Base-by-base conservation (phyloP, 164 flowering plant species). In the Stephania yunnanensis region DNA sequence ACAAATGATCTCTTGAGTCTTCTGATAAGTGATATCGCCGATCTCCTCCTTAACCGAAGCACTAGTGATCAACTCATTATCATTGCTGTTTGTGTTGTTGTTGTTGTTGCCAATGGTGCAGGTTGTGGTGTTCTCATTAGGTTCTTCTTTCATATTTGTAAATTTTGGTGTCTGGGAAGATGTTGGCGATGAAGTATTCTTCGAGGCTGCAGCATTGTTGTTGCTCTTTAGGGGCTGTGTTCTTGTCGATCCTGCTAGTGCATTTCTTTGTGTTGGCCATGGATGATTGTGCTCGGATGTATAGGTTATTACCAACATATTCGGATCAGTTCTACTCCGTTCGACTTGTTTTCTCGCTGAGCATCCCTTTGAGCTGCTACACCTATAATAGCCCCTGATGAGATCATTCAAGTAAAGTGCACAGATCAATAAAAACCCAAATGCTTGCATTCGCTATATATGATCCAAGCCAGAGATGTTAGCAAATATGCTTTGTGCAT, bases 211-310 rank as follows among this genome's bases (percentile, higher is more conserved):
- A 52, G 45, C 19, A 19, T 53, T 10, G 66, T 61, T 19, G 66
- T 61, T 83, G 79, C 55, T 80, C 73, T 85, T 88, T 42, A 84
- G 68, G 0, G 88, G 88, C 71, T 87, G 94, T 2, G 94, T 76
- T 68, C 97, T 84, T 6, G 96, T 88, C 6, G 96, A 93, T 42
- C 97, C 97, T 0, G 97, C 97, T 6, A 93, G 89, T 1, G 97
- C 96, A 63, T 93, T 93, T 81, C 97, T 84, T 70, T 93, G 97
- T 1, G 98, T 93, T 7, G 98, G 98, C 98, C 98, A 93, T 61
- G 98, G 97, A 74, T 93, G 98, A 80, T 93, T 93, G 83, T 93
- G 98, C 80, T 93, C 98, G 13, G 95, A 93, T 5, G 98, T 93
- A 87, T 93, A 93, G 30, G 98, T 91, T 64, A 93, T 93, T 6